Evolutionary conservation across 495 filamentous ascomycete species (phyloP), one percentile per base, ranked within the genome.

Genomic region (Lasiosphaeria miniovina): DNA sequence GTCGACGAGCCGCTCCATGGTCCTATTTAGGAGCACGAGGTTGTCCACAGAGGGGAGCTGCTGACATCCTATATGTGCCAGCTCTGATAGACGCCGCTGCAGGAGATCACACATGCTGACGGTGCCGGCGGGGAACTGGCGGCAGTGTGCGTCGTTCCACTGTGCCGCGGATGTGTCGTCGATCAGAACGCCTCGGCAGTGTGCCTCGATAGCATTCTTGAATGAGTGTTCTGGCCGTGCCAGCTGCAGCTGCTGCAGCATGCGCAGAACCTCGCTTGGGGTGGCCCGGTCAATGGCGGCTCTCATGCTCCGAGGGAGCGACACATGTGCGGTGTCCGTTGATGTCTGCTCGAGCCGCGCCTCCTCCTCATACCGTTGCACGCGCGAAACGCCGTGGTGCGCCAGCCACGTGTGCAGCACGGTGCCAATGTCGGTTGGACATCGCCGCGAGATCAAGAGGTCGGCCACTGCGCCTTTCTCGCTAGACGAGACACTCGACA

Each of bases 331-430:
- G 0, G 12, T 15, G 1, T 6, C 7, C 14, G 49, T 54, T 12
- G 32, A 38, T 2, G 45, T 51, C 8, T 51, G 36, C 43, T 62
- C 65, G 3, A 71, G 35, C 5, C 55, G 60, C 49, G 60, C 24
- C 54, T 71, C 68, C 36, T 65, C 62, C 40, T 71, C 67, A 36
- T 54, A 69, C 33, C 67, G 55, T 1, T 60, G 55, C 4, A 63
- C 41, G 0, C 68, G 57, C 1, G 67, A 14, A n/a, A 69, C 45
- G 1, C 60, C 61, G 43, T 65, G 61, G 48, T 71, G 68, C 10
- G 65, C 69, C 9, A 71, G 43, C 65, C 65, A 71, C 4, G 61
- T 58, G 46, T 71, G 69, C 1, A 70, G 49, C 12, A 64, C 35
- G 2, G 69, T 70, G 38, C 43, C 51, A 17, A 61, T 33, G 38